These are phyloP conservation scores for Eucalyptus dawsonii DNA, from an alignment of 345 rosid species.

Conservation along the genomic window DNA sequence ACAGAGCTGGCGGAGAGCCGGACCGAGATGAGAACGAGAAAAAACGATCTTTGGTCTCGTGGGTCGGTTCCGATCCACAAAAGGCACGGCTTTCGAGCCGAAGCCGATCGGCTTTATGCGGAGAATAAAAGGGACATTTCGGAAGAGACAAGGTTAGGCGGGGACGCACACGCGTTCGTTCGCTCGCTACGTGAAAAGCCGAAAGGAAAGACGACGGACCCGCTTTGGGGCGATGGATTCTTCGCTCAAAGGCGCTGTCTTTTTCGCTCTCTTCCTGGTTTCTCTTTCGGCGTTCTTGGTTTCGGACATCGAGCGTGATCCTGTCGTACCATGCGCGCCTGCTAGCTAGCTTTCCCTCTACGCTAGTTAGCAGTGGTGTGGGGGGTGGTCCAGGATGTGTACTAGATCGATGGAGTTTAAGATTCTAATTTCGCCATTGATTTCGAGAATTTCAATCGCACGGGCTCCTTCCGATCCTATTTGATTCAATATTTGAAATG, in stretches of 20 bases:
- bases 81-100: neutral
- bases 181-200: neutral
- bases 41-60: neutral
- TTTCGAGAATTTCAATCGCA: neutral
- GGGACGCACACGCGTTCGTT: neutral
- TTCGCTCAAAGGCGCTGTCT: neutral
- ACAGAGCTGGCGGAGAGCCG: neutral
- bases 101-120: neutral
- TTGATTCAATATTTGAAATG: too few relatives aligned
- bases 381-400: neutral
- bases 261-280: neutral
- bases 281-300: neutral
- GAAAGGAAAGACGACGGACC: neutral
- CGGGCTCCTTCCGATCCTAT: accelerated
- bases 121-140: neutral
- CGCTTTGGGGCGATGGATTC: neutral
- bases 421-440: neutral
- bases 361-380: neutral
- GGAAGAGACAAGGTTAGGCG: neutral
- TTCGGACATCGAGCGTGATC: neutral
- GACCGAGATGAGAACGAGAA: neutral
- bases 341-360: neutral
- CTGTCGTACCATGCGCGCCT: neutral
- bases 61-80: neutral
- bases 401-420: neutral